A percentile compares a stretch with the other conserved stretches of the same genome.
These are phyloP conservation scores for Cryphonectria parasitica DNA, from an alignment of 2,329 filamentous ascomycete species.

Conservation along the genomic window DNA sequence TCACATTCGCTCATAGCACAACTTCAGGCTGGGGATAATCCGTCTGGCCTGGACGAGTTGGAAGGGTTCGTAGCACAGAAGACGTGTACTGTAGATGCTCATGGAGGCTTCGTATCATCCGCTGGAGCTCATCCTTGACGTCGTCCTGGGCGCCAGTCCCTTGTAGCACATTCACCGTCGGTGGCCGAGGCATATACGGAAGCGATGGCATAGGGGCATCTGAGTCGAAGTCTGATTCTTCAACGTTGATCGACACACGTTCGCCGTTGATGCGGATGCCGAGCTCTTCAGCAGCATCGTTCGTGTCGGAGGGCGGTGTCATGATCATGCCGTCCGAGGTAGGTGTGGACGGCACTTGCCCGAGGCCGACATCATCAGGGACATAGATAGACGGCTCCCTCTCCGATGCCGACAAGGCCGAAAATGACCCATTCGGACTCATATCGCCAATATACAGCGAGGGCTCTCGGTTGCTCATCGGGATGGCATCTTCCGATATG, in stretches of 20 bases:
- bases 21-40: slow-evolving; percentile 6
- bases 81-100: slow-evolving; percentile 41
- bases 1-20: not conserved
- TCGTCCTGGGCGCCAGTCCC: slow-evolving; percentile 38
- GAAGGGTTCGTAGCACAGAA: slow-evolving; percentile 36
- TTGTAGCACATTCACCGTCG: slow-evolving; percentile 53
- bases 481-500: slow-evolving; percentile 21
- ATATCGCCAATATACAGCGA: slow-evolving; percentile 48
- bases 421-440: slow-evolving; percentile 33
- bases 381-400: slow-evolving; percentile 65
- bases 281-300: slow-evolving; percentile 27
- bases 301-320: slow-evolving; percentile 38
- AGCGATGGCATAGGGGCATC: slow-evolving; percentile 33
- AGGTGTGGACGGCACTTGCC: slow-evolving; percentile 37
- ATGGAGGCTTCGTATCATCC: slow-evolving; percentile 40
- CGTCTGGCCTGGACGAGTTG: slow-evolving; percentile 31
- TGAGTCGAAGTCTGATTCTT: slow-evolving; percentile 26
- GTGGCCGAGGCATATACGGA: slow-evolving; percentile 49
- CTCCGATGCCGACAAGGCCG: slow-evolving; percentile 40
- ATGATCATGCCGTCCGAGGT: slow-evolving; percentile 51
- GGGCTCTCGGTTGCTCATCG: slow-evolving; percentile 27
- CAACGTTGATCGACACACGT: slow-evolving; percentile 25
- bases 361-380: slow-evolving; percentile 60
- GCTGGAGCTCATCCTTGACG: slow-evolving; percentile 40
- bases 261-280: slow-evolving; percentile 15